Evolutionary conservation across 2,329 filamentous ascomycete genomes (phyloP), one percentile per base, ranked within the genome.

Genomic region (Fusarium setosum): DNA sequence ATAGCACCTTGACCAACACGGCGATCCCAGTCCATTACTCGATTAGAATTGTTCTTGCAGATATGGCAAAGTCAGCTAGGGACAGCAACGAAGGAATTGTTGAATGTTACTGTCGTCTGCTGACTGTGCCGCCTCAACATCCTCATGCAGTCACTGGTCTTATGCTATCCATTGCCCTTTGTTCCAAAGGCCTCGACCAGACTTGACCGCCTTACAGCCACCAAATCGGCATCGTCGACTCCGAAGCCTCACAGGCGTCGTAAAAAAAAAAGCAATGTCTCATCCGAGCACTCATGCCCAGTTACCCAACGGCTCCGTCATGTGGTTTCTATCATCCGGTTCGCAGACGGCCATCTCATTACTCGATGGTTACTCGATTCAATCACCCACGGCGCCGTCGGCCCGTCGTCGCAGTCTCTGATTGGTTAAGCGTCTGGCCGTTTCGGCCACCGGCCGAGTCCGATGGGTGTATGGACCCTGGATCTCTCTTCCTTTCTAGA

Each of bases 281-380:
- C 20, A 18, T 38, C 62, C 37, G 38, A 65, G 48, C 38, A 47
- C 26, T 45, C 47, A 50, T 57, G 13, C 31, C 32, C 29, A 34
- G 10, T 51, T 35, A 29, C 38, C 18, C 26, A 26, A 23, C 35
- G 24, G n/a, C 17, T 37, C 48, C 24, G 23, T 49, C 37, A 41
- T n/a, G 29, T 4, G 11, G 23, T 31, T n/a, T 40, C 34, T 18
- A 17, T 13, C 21, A 40, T 31, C 20, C 15, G 20, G 32, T 41
- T 51, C 44, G 35, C 18, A 38, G 45, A 34, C 38, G 13, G 7
- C 8, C 40, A 67, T 44, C 34, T 40, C 40, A 73, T 81, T 81
- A 80, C 78, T 79, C 77, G 77, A 80, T 78, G 45, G 69, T 81
- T 81, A 81, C 79, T 82, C 80, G 80, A 82, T 81, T 60, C 68